Evolutionary conservation across 352 stramenopile species (phyloP).

Genomic region (Hyaloperonospora brassicae): DNA sequence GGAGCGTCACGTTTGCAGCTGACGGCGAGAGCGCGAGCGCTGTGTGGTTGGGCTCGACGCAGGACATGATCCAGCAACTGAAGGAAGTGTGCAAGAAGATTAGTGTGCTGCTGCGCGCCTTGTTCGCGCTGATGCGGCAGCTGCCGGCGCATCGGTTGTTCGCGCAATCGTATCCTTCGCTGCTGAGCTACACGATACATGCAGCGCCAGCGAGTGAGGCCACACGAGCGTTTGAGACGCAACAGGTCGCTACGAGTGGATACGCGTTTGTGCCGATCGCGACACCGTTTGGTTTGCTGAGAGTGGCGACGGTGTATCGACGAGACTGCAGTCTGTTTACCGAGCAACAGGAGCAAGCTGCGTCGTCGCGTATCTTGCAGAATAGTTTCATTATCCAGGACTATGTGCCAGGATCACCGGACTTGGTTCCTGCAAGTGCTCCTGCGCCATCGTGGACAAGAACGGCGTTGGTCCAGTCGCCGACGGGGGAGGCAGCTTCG

Average conservation of each 20-base stretch:
- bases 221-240: slow-evolving; percentile 29
- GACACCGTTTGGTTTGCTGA: slow-evolving; percentile 70
- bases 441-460: slow-evolving; percentile 8
- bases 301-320: slow-evolving; percentile 59
- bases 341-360: slow-evolving; percentile 26
- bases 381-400: slow-evolving; percentile 82
- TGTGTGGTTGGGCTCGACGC: slow-evolving; percentile 20
- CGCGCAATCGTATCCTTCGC: slow-evolving; percentile 54
- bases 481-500: slow-evolving; percentile 14
- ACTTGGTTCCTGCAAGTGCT: slow-evolving; percentile 27
- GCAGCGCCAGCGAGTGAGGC: slow-evolving; percentile 16
- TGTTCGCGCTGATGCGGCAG: slow-evolving; percentile 73
- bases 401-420: slow-evolving; percentile 65
- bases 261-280: slow-evolving; percentile 76
- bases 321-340: slow-evolving; percentile 45
- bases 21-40: slow-evolving; percentile 13
- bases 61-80: slow-evolving; percentile 73
- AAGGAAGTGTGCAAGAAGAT: slow-evolving; percentile 79
- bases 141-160: slow-evolving; percentile 67
- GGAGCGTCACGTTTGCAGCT: slow-evolving; percentile 44
- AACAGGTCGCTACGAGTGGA: slow-evolving; percentile 35
- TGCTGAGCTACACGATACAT: slow-evolving; percentile 56
- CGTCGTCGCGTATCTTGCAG: slow-evolving; percentile 47
- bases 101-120: slow-evolving; percentile 53
- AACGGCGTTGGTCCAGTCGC: slow-evolving; percentile 13